Percentiles rank a stretch among this genome's conserved stretches.
Conservation (phyloP, 306 rosid genomes). For the Oemleria cerasiformis region DNA sequence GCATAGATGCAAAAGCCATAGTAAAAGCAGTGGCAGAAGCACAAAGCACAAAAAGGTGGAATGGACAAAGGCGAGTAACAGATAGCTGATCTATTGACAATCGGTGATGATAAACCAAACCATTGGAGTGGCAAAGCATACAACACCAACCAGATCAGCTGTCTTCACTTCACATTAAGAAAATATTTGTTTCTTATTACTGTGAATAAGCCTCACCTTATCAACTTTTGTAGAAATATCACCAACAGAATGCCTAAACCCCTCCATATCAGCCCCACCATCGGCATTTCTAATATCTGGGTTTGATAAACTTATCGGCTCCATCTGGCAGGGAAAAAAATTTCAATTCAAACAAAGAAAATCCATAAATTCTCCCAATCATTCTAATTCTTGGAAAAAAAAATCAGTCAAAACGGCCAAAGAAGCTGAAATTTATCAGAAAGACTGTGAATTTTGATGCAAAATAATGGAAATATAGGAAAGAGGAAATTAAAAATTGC, state of each 20-base stretch:
- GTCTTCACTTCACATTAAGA: not conserved
- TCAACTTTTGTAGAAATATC: conserved; percentile 36
- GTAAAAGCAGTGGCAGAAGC: too few species aligned
- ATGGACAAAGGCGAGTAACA: not conserved
- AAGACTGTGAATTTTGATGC: not conserved
- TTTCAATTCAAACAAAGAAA: not conserved
- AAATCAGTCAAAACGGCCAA: not conserved
- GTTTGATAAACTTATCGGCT: conserved; percentile 23
- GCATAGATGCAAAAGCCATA: not conserved
- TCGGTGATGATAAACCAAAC: not conserved
- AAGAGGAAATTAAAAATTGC: not conserved
- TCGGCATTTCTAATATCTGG: conserved; percentile 9
- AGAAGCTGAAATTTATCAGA: not conserved
- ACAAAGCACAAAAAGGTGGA: not conserved
- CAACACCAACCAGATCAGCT: not conserved
- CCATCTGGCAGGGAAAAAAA: conserved; percentile 27
- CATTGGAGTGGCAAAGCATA: not conserved
- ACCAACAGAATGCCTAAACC: conserved; percentile 20
- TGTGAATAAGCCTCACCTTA: conserved; percentile 31
- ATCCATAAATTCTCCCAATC: not conserved
- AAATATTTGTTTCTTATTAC: not conserved
- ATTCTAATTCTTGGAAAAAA: not conserved
- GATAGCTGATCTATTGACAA: not conserved
- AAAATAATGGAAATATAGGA: not conserved
- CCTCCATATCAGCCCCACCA: conserved; percentile 24